These are phyloP conservation scores for Xylaria sp. DNA, from an alignment of 2,329 filamentous ascomycete genomes.

Conservation along the genomic window DNA sequence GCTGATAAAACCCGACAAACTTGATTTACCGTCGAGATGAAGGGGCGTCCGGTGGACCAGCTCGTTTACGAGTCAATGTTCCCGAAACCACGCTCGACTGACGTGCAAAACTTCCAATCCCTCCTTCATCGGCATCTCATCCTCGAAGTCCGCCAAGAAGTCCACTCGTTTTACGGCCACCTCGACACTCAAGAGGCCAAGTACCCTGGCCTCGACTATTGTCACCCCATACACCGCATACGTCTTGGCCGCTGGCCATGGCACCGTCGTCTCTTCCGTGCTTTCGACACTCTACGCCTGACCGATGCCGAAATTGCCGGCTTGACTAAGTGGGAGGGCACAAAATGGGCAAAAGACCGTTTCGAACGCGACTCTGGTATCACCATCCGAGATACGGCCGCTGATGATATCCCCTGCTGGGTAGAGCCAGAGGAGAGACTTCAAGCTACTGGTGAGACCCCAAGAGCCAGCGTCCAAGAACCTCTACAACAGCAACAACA, in stretches of 20 bases:
- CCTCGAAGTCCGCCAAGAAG: slow-evolving; percentile 81
- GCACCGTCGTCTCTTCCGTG: slow-evolving; percentile 79
- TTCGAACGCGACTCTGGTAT: slow-evolving; percentile 81
- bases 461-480: slow-evolving; percentile 48
- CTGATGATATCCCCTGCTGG: slow-evolving; percentile 74
- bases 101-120: slow-evolving; percentile 76
- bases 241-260: slow-evolving; percentile 81
- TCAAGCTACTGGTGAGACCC: slow-evolving; percentile 37
- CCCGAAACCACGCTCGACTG: slow-evolving; percentile 72
- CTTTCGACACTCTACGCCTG: slow-evolving; percentile 76
- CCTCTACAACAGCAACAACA: slow-evolving; percentile 43
- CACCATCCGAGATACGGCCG: slow-evolving; percentile 76
- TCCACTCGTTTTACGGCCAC: slow-evolving; percentile 81
- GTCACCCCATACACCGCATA: slow-evolving; percentile 76
- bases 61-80: slow-evolving; percentile 81
- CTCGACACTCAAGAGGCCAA: slow-evolving; percentile 83
- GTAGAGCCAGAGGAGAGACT: slow-evolving; percentile 59
- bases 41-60: slow-evolving; percentile 75
- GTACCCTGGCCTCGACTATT: slow-evolving; percentile 85
- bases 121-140: slow-evolving; percentile 78
- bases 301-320: slow-evolving; percentile 76
- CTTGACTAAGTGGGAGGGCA: slow-evolving; percentile 85
- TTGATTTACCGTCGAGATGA: slow-evolving; percentile 64
- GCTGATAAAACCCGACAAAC: background rate
- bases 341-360: slow-evolving; percentile 82